Percentiles rank a stretch among this genome's conserved stretches.
Evolutionary conservation across 305 asterid species (phyloP).

Genomic region (Plantago coronopus): DNA sequence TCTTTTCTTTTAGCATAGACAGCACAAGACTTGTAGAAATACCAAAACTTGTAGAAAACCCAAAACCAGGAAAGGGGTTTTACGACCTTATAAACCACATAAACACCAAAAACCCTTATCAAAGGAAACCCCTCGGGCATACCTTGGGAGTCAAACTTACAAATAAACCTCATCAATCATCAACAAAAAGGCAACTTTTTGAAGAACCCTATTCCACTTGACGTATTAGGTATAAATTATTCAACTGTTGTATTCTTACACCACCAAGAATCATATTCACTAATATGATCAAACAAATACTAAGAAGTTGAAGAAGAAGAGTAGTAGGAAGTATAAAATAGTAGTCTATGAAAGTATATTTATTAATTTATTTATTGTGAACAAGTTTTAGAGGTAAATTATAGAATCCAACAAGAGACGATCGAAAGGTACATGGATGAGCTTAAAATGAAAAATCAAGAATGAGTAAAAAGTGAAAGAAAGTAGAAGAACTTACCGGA

Average conservation of each 20-base stretch:
- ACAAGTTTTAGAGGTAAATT: too few species aligned
- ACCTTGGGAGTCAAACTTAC: conserved; percentile 21
- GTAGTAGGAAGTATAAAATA: too few species aligned
- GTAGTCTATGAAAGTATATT: too few species aligned
- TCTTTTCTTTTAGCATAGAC: background rate
- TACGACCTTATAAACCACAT: conserved; percentile 11
- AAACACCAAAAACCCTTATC: conserved; percentile 6
- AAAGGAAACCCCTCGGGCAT: conserved; percentile 10
- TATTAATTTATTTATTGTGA: too few species aligned
- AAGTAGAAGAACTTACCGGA: too few species aligned
- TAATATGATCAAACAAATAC: background rate
- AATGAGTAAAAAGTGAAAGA: too few species aligned
- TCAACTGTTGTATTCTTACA: background rate
- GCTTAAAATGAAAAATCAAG: too few species aligned
- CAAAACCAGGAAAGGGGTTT: conserved; percentile 5
- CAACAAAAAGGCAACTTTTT: conserved; percentile 22
- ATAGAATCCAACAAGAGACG: too few species aligned
- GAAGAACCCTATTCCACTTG: conserved; percentile 18
- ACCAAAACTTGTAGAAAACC: background rate
- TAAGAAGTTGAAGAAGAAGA: too few species aligned
- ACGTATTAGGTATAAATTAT: conserved; percentile 26
- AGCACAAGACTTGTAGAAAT: background rate
- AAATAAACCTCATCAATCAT: conserved; percentile 21
- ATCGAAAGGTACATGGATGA: too few species aligned
- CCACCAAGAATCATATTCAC: conserved; percentile 14